Evolutionary conservation across 495 filamentous ascomycete species (phyloP).

Genomic region (Penicillium longicatenatum): DNA sequence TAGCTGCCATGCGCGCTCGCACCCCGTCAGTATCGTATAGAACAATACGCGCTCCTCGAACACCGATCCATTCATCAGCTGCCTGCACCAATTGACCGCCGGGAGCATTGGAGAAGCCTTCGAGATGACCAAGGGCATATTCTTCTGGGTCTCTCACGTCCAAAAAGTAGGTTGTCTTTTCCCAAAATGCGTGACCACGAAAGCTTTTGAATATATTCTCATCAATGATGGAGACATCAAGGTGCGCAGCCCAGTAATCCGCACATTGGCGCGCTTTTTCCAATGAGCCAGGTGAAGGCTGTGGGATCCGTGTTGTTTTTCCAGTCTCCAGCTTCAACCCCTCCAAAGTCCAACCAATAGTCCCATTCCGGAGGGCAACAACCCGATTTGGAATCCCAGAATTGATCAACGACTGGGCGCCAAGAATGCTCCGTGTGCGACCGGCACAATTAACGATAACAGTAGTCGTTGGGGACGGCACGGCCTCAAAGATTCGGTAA

Average conservation of each 20-base stretch:
- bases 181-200: too few relatives aligned
- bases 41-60: slow-evolving; percentile 28
- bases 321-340: slow-evolving; percentile 21
- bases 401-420: slow-evolving; percentile 28
- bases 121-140: slow-evolving; percentile 21
- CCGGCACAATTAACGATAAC: slow-evolving; percentile 32
- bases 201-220: slow-evolving; percentile 6
- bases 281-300: slow-evolving; percentile 18
- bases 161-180: slow-evolving; percentile 16
- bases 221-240: slow-evolving; percentile 15
- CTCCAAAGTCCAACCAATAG: slow-evolving; percentile 32
- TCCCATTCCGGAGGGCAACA: slow-evolving; percentile 29
- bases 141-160: slow-evolving; percentile 31
- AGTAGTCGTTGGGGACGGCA: slow-evolving; percentile 24
- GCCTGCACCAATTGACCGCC: slow-evolving; percentile 33
- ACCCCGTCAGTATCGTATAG: slow-evolving; percentile 29
- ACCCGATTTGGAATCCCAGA: slow-evolving; percentile 27
- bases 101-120: slow-evolving; percentile 28
- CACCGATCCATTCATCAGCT: slow-evolving; percentile 32
- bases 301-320: slow-evolving; percentile 13
- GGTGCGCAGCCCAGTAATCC: slow-evolving; percentile 19
- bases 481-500: slow-evolving; percentile 29
- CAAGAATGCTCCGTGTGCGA: slow-evolving; percentile 31
- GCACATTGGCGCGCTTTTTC: slow-evolving; percentile 19
- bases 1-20: slow-evolving; percentile 28